These are phyloP conservation scores for Xerocomus nothofagi DNA, from an alignment of 1,284 basidiomycete species.

Conservation along the genomic window DNA sequence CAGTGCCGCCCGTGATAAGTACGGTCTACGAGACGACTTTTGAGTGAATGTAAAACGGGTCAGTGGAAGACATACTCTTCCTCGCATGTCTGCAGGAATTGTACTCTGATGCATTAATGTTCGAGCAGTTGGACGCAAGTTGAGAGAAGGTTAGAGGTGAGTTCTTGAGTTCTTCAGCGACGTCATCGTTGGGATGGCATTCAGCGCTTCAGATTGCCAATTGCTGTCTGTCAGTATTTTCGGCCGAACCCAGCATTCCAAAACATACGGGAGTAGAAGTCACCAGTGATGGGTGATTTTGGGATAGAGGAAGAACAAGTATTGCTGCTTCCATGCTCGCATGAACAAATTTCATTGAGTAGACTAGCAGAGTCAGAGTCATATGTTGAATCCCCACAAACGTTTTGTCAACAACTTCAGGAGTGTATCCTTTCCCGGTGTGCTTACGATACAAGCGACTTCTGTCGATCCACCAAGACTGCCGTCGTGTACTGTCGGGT, in stretches of 20 bases:
- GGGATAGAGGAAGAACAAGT: no score
- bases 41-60: neutral
- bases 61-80: slow-evolving; percentile 4
- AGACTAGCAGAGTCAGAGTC: no score
- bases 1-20: slow-evolving; percentile 45
- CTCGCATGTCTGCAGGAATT: slow-evolving; percentile 5
- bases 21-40: slow-evolving; percentile 29
- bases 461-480: slow-evolving; percentile 36
- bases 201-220: no score
- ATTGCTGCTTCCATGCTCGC: no score
- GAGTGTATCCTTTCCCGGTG: slow-evolving; percentile 56
- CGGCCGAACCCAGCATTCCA: neutral
- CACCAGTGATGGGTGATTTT: no score
- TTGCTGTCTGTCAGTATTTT: no score
- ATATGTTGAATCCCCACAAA: slow-evolving; percentile 50
- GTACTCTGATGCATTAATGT: slow-evolving; percentile 5
- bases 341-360: no score
- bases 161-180: neutral
- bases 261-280: neutral
- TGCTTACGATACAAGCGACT: slow-evolving; percentile 53
- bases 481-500: slow-evolving; percentile 18
- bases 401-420: slow-evolving; percentile 49
- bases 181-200: neutral
- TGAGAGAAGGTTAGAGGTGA: neutral
- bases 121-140: neutral